These are phyloP conservation scores for Schwanniomyces occidentalis DNA, from an alignment of 805 yeast genomes.

Conservation along the genomic window DNA sequence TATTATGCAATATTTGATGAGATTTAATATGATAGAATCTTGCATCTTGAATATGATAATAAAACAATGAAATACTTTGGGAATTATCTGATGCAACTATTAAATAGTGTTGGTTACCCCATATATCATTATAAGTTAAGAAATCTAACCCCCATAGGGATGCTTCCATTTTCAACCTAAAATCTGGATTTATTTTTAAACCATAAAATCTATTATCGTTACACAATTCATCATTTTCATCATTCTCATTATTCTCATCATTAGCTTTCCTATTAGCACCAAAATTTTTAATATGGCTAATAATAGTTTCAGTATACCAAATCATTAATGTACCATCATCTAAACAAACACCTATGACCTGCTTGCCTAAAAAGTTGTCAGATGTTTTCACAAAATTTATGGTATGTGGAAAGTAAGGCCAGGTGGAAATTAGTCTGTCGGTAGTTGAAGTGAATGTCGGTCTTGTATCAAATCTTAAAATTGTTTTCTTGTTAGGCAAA, in stretches of 20 bases:
- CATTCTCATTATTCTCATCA: constrained; percentile 8
- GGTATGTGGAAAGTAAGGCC: constrained; percentile 56
- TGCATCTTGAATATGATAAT: constrained; percentile 25
- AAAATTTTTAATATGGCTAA: constrained; percentile 13
- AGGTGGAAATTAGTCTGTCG: constrained; percentile 47
- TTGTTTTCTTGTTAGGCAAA: constrained; percentile 24
- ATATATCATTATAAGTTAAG: constrained; percentile 14
- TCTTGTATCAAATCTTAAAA: constrained; percentile 39
- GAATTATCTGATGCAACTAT: constrained; percentile 58
- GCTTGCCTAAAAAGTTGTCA: constrained; percentile 33
- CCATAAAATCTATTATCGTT: constrained; percentile 16
- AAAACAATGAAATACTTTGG: constrained; percentile 43
- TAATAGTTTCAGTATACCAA: constrained; percentile 28
- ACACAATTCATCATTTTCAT: constrained; percentile 5
- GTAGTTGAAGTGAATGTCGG: constrained; percentile 41
- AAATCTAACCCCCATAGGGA: constrained; percentile 69
- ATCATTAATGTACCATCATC: constrained; percentile 57
- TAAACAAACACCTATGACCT: constrained; percentile 48
- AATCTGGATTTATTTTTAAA: constrained; percentile 22
- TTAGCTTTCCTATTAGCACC: constrained; percentile 1
- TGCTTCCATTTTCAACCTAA: constrained; percentile 33
- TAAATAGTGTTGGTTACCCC: constrained; percentile 26
- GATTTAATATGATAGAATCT: constrained; percentile 34
- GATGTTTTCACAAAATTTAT: constrained; percentile 49
- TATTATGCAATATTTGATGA: constrained; percentile 51